phyloP scores from a whole-genome alignment of 1,139 yeast genomes.

The Pichia sp. region DNA sequence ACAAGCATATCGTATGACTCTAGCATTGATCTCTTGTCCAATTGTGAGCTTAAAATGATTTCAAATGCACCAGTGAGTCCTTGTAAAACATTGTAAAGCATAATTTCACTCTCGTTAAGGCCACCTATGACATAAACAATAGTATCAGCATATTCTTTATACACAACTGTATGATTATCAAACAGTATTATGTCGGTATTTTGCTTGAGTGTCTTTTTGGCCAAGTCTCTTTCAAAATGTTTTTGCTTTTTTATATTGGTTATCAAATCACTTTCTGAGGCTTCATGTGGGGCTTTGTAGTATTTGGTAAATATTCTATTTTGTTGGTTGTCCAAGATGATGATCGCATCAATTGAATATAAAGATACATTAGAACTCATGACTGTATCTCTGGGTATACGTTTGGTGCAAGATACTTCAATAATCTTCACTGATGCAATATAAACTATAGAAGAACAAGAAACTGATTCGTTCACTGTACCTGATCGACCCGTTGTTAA shows the following conservation, averaged over 20 bases:
- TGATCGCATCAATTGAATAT: conserved; percentile 72
- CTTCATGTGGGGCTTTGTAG: conserved; percentile 60
- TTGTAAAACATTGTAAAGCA: conserved; percentile 71
- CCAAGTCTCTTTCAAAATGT: conserved; percentile 70
- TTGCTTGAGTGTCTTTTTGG: conserved; percentile 71
- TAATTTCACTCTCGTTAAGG: conserved; percentile 79
- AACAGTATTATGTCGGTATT: conserved; percentile 76
- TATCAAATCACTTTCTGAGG: conserved; percentile 29
- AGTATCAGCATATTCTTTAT: conserved; percentile 77
- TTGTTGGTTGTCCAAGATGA: conserved; percentile 80
- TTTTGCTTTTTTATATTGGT: conserved; percentile 53
- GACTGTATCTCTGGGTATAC: not conserved
- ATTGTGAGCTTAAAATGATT: conserved; percentile 65
- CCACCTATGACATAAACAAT: conserved; percentile 67
- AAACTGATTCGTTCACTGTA: not conserved
- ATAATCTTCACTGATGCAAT: not conserved
- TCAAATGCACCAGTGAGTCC: conserved; percentile 81
- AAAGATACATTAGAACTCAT: conserved; percentile 64
- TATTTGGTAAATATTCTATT: conserved; percentile 80
- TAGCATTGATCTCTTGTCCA: conserved; percentile 74
- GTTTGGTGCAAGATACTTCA: not conserved
- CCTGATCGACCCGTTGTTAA: not conserved
- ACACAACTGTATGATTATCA: conserved; percentile 74
- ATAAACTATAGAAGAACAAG: too few species aligned
- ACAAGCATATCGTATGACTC: conserved; percentile 84